Base-by-base conservation (phyloP, 2,329 filamentous ascomycete species). In the Chaetomium sp. region DNA sequence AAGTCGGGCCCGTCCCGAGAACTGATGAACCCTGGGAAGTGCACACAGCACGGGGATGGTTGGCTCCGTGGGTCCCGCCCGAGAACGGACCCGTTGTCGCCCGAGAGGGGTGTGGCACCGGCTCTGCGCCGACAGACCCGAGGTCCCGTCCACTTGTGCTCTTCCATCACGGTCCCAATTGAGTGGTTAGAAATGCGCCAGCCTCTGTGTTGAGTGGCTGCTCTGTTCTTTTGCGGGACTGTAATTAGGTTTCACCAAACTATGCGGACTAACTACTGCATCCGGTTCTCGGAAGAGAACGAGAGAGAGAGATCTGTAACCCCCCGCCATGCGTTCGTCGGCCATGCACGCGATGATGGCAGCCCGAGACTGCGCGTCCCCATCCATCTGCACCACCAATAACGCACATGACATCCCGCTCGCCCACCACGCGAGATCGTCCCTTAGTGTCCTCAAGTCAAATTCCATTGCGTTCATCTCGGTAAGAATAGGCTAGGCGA, bases 81-180 rank as follows among this genome's bases (percentile, higher is more conserved):
- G 23, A 25, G 35, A 27, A 59, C 16, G 56, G 23, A 63, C 57
- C 63, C 63, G 69, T 57, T 23, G 65, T 45, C 50, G 60, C 65
- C 67, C 64, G 62, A 61, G 31, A 21, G 47, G 53, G 33, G 53
- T 21, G 53, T 54, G 51, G 51, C 31, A 62, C 54, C 51, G 45
- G 42, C 21, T 21, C 31, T 57, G 42, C 49, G 56, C 42, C 51
- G 54, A 50, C 33, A n/a, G 27, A 33, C 62, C 59, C 60, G 50
- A 29, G 59, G 27, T 25, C 47, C 53, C 33, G 54, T 50, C 65
- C 58, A 64, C 49, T 7, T 60, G 31, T 16, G 21, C 31, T 10
- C 31, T 54, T 57, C 58, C 51, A 51, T 65, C 68, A 68, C 66
- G 60, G 65, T 68, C 60, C 68, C 66, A 67, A 69, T 62, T 61